Conservation (phyloP, 768 basidiomycete species). For the Tricholoma terreum region DNA sequence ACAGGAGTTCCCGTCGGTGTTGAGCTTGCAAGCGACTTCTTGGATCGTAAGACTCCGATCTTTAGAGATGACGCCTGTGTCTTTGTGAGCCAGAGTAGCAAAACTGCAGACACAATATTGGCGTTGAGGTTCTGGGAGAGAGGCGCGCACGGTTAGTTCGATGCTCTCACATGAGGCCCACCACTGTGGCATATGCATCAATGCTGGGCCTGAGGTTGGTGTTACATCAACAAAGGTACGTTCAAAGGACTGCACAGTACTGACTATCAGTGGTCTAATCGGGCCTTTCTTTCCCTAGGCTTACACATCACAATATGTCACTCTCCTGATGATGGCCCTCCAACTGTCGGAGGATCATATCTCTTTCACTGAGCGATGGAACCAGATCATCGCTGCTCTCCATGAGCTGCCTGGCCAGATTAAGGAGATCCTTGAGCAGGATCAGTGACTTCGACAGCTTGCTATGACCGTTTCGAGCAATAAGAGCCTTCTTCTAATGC, state of each 20-base stretch:
- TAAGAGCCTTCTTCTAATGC: conserved; percentile 82
- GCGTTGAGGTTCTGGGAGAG: conserved; percentile 96
- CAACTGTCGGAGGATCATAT: conserved; percentile 97
- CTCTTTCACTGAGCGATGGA: conserved; percentile 85
- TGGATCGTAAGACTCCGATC: conserved; percentile 98
- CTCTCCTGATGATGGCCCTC: conserved; percentile 96
- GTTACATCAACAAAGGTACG: conserved; percentile 95
- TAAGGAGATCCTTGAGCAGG: conserved; percentile 79
- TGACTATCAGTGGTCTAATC: neutral
- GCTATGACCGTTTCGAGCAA: conserved; percentile 78
- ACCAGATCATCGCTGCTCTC: conserved; percentile 90
- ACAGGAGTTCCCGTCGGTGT: conserved; percentile 98
- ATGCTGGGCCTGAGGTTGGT: conserved; percentile 99
- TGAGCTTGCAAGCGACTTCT: conserved; percentile 96
- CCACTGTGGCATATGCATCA: conserved; percentile 99
- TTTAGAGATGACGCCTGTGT: conserved; percentile 98
- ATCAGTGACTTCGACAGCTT: conserved; percentile 73
- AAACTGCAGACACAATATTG: conserved; percentile 97
- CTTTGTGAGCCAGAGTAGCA: conserved; percentile 96
- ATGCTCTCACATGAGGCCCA: conserved; percentile 97
- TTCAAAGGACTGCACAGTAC: neutral
- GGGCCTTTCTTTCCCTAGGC: conserved; percentile 69
- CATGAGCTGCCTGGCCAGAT: conserved; percentile 90
- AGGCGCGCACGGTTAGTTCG: conserved; percentile 94
- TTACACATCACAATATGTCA: conserved; percentile 98